Base-by-base conservation (phyloP, 2,329 filamentous ascomycete species). In the Colletotrichum tanaceti region DNA sequence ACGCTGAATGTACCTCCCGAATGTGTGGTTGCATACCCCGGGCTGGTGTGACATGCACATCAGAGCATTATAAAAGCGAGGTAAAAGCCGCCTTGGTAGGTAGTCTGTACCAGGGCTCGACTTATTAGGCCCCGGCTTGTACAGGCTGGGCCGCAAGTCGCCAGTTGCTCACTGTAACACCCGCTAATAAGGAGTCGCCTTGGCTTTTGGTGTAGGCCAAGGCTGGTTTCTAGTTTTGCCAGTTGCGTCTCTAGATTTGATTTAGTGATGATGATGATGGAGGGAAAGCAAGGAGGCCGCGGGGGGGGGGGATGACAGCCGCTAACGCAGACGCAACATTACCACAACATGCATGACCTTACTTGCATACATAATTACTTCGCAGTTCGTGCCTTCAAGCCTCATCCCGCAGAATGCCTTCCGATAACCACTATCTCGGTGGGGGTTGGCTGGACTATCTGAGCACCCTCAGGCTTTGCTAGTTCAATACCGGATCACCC, bases 61-160 rank as follows among this genome's bases (percentile, higher is more conserved):
- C 18, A 35, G 43, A 32, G 54, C 28, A 58, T 58, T 28, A 44
- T 28, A 44, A 47, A 20, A 14, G 28, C 35, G 28, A 38, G 22
- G 28, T 35, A n/a, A 16, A 38, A 47, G 22, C 13, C 24, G 50
- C 64, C 20, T 39, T 24, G 39, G 35, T n/a, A 16, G 39, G 35
- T n/a, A 16, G n/a, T 39, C 35, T 39, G 35, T 16, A 16, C 35
- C 49, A 41, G 20, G 58, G 20, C n/a, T 53, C 16, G 39, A 24
- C 24, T 53, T 24, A 32, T 53, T 53, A 24, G 55, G 62, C 49
- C 62, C 28, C 18, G 32, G 41, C 24, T 16, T 24, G 38, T 39
- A 38, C 38, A 72, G 67, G 72, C 75, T 75, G 74, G 74, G 74
- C 74, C 76, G 75, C 74, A 74, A 76, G 72, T 71, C 68, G 73